Evolutionary conservation across 257 asterid genomes (phyloP), one percentile per base, ranked within the genome.

Genomic region (Nicotiana attenuata): DNA sequence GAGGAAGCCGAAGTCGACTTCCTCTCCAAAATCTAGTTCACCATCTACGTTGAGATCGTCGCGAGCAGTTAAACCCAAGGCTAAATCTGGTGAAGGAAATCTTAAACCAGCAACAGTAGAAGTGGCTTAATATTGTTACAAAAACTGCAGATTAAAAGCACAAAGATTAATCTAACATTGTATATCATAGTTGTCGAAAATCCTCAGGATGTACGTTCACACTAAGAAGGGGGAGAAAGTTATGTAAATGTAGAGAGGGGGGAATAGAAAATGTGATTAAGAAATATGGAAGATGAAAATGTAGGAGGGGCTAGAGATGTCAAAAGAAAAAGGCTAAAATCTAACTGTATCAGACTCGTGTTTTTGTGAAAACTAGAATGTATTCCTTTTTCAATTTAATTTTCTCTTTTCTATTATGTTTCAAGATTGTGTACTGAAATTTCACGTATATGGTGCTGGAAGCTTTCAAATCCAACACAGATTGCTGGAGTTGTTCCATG

Each of bases 201-300:
- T 59, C 65, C 65, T n/a, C 28, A 59, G 65, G 28, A 59, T 59
- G 65, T 59, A 3, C 1, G 22, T 7, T 59, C 5, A 59, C 13
- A 59, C 5, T 59, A 59, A 59, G 28, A 3, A 16, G 1, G 45
- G 76, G 64, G 3, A 80, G 82, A 61, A 61, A 69, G 77, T 20
- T 73, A 24, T 29, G 66, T 77, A 77, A 77, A 77, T 77, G 67
- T 56, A 56, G 81, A 77, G 81, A 56, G 81, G 68, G 68, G 19
- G 65, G 80, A 2, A 14, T 13, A 22, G 10, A 0, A 57, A 63
- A 24, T 24, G 33, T 11, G 5, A 61, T 11, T 52, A 52, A 52
- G 57, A 22, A 22, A 35, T 16, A 31, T 68, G 38, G 73, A 68
- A 71, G 22, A 7, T 33, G 20, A 31, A 68, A 4, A 29, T 22